Evolutionary conservation across 108 stramenopile genomes (phyloP), one percentile per base, ranked within the genome.

Genomic region (Fragilariopsis cylindrus): DNA sequence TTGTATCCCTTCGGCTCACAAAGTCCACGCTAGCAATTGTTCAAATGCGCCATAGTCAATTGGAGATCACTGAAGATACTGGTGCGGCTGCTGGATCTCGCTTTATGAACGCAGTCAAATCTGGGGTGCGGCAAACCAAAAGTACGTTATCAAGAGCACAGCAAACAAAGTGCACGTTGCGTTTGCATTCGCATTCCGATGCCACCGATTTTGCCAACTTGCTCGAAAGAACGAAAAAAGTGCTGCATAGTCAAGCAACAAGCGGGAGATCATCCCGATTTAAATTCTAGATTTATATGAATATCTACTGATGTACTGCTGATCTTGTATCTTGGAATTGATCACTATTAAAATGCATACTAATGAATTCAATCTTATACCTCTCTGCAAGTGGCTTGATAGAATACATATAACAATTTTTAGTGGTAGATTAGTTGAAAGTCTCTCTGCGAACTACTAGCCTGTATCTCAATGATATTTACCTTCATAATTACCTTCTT

Each of bases 101-200:
- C 1, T 79, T 79, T 41, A 69, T 79, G 78, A 79, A 79, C 3
- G 78, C 72, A 13, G 70, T 73, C 48, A 73, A 73, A 73, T 60
- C 52, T 49, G 30, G 30, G 30, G 30, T 30, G 30, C 30, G 30
- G 74, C 65, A 21, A 52, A 52, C 50, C 12, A 52, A 52, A 13
- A 52, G 75, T 48, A 8, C 48, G 63, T 64, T 62, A 40, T 46
- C 72, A 69, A 52, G 15, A 72, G 42, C 30, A 43, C 57, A 73
- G 45, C 45, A 72, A 60, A 65, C 44, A 12, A 68, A 68, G 65
- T 79, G 78, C 54, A 73, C 72, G 5, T 39, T 79, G 46, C 72
- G 78, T 21, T 48, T 79, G 49, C 65, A 72, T 8, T 48, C 67
- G 47, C 18, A 55, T n/a, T 30, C 47, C 9, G 78, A 79, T 48